Percentiles rank a stretch among this genome's conserved stretches.
These are phyloP conservation scores for Eucalyptus fibrosa DNA, from an alignment of 345 rosid genomes.

Conservation along the genomic window DNA sequence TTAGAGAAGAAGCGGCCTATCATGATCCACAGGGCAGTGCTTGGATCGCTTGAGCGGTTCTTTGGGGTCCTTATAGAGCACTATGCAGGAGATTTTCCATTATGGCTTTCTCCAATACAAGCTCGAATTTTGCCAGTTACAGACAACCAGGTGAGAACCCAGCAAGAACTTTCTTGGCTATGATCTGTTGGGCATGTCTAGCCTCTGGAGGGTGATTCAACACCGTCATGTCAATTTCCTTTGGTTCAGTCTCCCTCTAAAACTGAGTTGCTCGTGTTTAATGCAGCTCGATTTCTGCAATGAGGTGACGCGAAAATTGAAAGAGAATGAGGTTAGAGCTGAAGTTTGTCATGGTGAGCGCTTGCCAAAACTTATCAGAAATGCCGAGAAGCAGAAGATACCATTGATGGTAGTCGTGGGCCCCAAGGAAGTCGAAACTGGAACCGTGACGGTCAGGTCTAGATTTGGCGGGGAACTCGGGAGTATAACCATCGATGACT, in stretches of 20 bases:
- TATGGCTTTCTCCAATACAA: slow-evolving; percentile 92
- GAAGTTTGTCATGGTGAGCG: slow-evolving; percentile 90
- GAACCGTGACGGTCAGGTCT: slow-evolving; percentile 66
- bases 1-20: slow-evolving; percentile 77
- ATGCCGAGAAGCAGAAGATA: slow-evolving; percentile 82
- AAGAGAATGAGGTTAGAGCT: slow-evolving; percentile 46
- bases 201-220: neutral
- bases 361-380: slow-evolving; percentile 84
- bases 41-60: slow-evolving; percentile 84
- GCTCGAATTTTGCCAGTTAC: slow-evolving; percentile 87
- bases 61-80: slow-evolving; percentile 94
- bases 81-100: slow-evolving; percentile 93
- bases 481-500: slow-evolving; percentile 51
- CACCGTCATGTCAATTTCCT: neutral
- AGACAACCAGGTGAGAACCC: slow-evolving; percentile 56
- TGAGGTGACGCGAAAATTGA: slow-evolving; percentile 42
- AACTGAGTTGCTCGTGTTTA: neutral
- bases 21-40: slow-evolving; percentile 96
- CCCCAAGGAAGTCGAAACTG: slow-evolving; percentile 71
- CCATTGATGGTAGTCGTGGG: slow-evolving; percentile 93
- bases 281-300: slow-evolving; percentile 60
- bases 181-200: neutral
- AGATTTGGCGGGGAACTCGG: slow-evolving; percentile 85
- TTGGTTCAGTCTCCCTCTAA: neutral
- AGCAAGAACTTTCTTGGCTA: neutral